phyloP scores from a whole-genome alignment of 176 grass and related monocot genomes.

The Melocanna baccifera region DNA sequence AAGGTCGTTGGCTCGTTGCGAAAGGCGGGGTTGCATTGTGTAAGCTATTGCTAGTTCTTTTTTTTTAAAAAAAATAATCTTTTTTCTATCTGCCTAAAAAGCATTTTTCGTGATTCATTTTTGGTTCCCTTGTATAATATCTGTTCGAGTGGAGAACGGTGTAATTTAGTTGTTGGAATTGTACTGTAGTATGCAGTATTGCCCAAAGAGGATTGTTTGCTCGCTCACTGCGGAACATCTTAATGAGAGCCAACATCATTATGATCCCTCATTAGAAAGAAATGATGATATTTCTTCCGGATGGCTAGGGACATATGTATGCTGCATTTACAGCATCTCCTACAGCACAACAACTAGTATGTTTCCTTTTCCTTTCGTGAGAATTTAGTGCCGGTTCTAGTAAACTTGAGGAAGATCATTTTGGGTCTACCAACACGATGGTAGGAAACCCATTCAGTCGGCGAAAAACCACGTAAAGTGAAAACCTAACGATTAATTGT shows the following conservation, averaged over 20 bases:
- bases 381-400: too few species aligned
- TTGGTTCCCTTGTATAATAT: not conserved
- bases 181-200: not conserved
- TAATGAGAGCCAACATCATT: not conserved
- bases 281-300: not conserved
- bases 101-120: not conserved
- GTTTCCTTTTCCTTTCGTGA: too few species aligned
- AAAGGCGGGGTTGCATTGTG: not conserved
- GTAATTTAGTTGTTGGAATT: not conserved
- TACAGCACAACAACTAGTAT: too few species aligned
- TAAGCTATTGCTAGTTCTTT: not conserved
- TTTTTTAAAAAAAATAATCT: too few species aligned
- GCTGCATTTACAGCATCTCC: too few species aligned
- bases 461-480: not conserved
- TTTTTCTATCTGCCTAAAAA: too few species aligned
- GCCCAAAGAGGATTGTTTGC: too few species aligned
- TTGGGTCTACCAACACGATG: too few species aligned
- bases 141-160: not conserved
- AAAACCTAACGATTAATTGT: not conserved
- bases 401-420: too few species aligned
- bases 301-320: not conserved
- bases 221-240: too few species aligned
- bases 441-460: too few species aligned
- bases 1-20: not conserved
- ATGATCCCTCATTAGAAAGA: not conserved